Evolutionary conservation across 2,329 filamentous ascomycete species (phyloP), one percentile per base, ranked within the genome.

Genomic region (Juglanconis juglandina): DNA sequence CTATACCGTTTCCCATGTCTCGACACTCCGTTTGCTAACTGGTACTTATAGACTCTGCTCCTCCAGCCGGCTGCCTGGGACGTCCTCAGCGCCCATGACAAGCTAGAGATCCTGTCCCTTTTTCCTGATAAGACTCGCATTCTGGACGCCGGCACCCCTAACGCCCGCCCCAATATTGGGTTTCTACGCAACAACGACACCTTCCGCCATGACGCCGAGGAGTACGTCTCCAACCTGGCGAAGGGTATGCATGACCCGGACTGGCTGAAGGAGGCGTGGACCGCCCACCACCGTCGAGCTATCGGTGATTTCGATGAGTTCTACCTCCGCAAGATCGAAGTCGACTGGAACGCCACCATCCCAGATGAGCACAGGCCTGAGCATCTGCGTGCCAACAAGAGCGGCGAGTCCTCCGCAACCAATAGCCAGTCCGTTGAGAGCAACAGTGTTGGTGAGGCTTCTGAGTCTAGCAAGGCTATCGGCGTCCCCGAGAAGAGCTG

Each of bases 181-280:
- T 69, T 71, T 1, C 72, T 79, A 3, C 67, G 68, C 13, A 79
- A 76, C 59, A 74, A 77, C 63, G 68, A 78, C 69, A 74, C 75
- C 59, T 79, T 79, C 65, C 72, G 77, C 13, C 68, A 77, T 58
- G 77, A 79, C 65, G 73, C 73, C 13, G 73, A 72, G 9, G 72
- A 72, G 13, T 79, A 78, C 66, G 66, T 75, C 35, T 76, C 79
- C 39, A 74, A 81, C 63, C 69, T 86, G 17, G 64, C 68, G 5
- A 56, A 73, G 41, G 83, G 83, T 3, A 76, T 75, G 39, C 80
- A 84, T 60, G 81, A 85, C 64, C 74, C 76, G 1, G 74, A 76
- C 13, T 86, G 83, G 83, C 75, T 86, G 7, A 71, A 68, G 14
- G 73, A 79, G 58, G 83, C 83, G 1, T 84, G 79, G 74, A 68